Conservation (phyloP, 2,329 filamentous ascomycete species). For the Shiraia sp. region DNA sequence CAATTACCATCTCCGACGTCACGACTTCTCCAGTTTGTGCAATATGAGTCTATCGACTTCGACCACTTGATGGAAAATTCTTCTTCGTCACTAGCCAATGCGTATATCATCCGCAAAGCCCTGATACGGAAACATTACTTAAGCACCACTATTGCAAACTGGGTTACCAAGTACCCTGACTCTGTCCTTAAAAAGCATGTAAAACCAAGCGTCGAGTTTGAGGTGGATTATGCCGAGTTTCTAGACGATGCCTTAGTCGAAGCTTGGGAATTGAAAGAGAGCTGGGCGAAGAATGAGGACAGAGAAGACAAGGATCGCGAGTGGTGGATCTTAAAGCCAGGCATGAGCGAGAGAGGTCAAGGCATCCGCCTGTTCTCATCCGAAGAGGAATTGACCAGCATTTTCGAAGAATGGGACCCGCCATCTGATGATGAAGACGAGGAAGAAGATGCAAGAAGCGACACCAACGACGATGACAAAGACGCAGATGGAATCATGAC, state of each 20-base stretch:
- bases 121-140: constrained; percentile 96
- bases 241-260: constrained; percentile 91
- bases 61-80: constrained; percentile 69
- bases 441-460: constrained; percentile 43
- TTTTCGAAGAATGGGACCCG: constrained; percentile 91
- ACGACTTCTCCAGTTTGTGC: constrained; percentile 74
- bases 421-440: constrained; percentile 41
- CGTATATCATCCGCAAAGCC: constrained; percentile 94
- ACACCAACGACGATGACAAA: constrained; percentile 40
- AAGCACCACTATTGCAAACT: constrained; percentile 78
- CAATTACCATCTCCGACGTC: constrained; percentile 51
- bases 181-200: constrained; percentile 72
- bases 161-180: constrained; percentile 79
- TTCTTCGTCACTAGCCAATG: constrained; percentile 72
- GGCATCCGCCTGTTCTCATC: constrained; percentile 88
- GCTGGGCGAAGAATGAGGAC: constrained; percentile 69
- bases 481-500: constrained; percentile 68
- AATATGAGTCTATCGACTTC: constrained; percentile 89
- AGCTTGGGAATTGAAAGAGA: constrained; percentile 82
- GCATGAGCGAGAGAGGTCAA: constrained; percentile 95
- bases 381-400: constrained; percentile 78
- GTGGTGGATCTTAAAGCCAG: constrained; percentile 98
- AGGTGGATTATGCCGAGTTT: constrained; percentile 96
- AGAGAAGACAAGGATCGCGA: constrained; percentile 56
- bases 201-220: constrained; percentile 80